phyloP scores from a whole-genome alignment of 1,139 yeast genomes.

The Hemisphaericaspora subhashii region DNA sequence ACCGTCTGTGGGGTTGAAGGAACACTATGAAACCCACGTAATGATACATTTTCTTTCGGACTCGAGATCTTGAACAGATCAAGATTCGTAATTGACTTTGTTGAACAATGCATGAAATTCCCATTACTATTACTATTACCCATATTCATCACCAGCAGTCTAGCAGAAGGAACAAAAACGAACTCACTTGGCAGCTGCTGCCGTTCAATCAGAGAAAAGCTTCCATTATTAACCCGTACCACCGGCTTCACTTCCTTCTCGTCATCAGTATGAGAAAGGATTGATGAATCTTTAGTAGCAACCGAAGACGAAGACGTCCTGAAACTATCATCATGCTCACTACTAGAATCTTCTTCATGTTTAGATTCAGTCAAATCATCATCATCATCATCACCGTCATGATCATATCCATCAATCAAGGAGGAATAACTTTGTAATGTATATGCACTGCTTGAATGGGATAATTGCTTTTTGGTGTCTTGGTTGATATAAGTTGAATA shows the following conservation, averaged over 20 bases:
- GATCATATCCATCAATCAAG: conserved; percentile 25
- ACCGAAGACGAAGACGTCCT: background rate
- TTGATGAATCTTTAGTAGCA: background rate
- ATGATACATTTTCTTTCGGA: too few species aligned
- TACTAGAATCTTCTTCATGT: background rate
- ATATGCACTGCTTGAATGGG: conserved; percentile 15
- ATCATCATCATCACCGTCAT: background rate
- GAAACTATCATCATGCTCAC: background rate
- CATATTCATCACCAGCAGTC: too few species aligned
- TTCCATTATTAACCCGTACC: too few species aligned
- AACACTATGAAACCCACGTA: background rate
- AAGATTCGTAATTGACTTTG: too few species aligned
- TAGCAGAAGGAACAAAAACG: too few species aligned
- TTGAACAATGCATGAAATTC: too few species aligned
- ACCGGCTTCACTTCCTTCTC: too few species aligned
- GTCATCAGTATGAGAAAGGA: background rate
- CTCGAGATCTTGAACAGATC: too few species aligned
- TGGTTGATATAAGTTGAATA: conserved; percentile 18
- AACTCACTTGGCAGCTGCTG: too few species aligned
- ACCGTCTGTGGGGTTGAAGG: conserved; percentile 2
- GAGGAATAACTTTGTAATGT: conserved; percentile 24
- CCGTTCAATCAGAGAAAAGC: too few species aligned
- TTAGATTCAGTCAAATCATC: conserved; percentile 1
- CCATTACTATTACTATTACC: too few species aligned
- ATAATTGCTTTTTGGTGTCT: conserved; percentile 4